Conservation (phyloP, 1,284 basidiomycete genomes). For the Ceratobasidium sp. region DNA sequence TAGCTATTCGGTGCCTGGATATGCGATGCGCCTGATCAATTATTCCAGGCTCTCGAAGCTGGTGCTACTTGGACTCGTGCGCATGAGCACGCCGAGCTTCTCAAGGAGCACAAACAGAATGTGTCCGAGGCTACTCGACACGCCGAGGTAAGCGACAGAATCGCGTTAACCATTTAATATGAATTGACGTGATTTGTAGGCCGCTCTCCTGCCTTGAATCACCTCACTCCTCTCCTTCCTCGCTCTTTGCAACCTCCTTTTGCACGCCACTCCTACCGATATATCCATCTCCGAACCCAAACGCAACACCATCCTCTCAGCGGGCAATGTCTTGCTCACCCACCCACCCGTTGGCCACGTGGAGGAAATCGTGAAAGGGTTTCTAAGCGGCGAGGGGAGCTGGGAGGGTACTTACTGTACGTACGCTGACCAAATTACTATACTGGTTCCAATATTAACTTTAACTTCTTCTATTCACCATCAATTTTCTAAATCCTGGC, state of each 20-base stretch:
- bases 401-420: slow-evolving; percentile 43
- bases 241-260: slow-evolving; percentile 68
- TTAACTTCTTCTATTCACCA: too few relatives aligned
- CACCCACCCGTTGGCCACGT: slow-evolving; percentile 52
- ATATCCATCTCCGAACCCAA: slow-evolving; percentile 63
- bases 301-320: slow-evolving; percentile 63
- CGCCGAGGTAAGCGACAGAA: slow-evolving; percentile 63
- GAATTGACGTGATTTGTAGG: slow-evolving; percentile 52
- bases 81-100: slow-evolving; percentile 58
- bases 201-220: slow-evolving; percentile 55
- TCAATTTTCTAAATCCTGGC: too few relatives aligned
- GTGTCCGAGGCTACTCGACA: slow-evolving; percentile 65
- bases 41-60: slow-evolving; percentile 3
- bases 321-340: slow-evolving; percentile 64
- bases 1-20: neutral
- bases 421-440: slow-evolving; percentile 1
- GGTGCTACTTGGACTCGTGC: slow-evolving; percentile 50
- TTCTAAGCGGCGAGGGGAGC: slow-evolving; percentile 59
- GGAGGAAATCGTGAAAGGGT: slow-evolving; percentile 63
- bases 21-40: slow-evolving; percentile 53
- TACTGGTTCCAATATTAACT: neutral
- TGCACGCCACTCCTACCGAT: slow-evolving; percentile 50
- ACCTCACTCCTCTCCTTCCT: slow-evolving; percentile 71
- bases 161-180: slow-evolving; percentile 16
- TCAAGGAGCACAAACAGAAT: slow-evolving; percentile 63